Evolutionary conservation across 1,284 basidiomycete genomes (phyloP), one percentile per base, ranked within the genome.

Genomic region (Entoloma clypeatum): DNA sequence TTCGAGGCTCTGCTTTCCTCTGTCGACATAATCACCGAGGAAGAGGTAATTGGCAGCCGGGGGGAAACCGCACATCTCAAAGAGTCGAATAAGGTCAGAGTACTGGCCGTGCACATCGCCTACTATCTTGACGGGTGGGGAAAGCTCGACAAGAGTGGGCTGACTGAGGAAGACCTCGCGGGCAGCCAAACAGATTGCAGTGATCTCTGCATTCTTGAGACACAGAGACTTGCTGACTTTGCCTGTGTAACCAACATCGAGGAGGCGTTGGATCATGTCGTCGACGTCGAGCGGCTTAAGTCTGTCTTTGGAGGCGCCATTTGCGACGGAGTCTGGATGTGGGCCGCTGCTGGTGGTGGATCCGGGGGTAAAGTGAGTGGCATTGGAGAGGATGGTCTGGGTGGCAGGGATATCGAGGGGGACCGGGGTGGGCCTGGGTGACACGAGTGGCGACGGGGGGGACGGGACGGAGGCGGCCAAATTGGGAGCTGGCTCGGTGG

Each of bases 51-150:
- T 99, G 50, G 94, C 87, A 7, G 86, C 79, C 3, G 96, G 96
- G 16, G 96, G 96, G 67, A 98, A 99, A 9, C 96, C 96, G 58
- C 96, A 98, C 94, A 98, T 98, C 66, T 99, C 96, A 60, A 99
- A 99, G 44, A 99, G 71, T 41, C 96, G 85, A 55, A 99, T 95
- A 57, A 99, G 81, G 72, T 99, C 96, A 45, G 91, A 92, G 65
- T 98, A 99, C 67, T 97, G 94, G 4, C 96, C 96, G 62, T 99
- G 96, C 3, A 98, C 94, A 65, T 99, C 96, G 21, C 96, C 96
- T 10, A 99, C 95, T 51, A 99, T 98, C 77, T 99, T 99, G 56
- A 99, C 96, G 7, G 96, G 95, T 6, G 96, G 96, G 16, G 89
- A 92, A 36, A 99, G 79, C 67, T 99, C 96, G 60, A 99, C 90